Conservation (phyloP, 2,329 filamentous ascomycete genomes). For the Pseudogymnoascus sp. region DNA sequence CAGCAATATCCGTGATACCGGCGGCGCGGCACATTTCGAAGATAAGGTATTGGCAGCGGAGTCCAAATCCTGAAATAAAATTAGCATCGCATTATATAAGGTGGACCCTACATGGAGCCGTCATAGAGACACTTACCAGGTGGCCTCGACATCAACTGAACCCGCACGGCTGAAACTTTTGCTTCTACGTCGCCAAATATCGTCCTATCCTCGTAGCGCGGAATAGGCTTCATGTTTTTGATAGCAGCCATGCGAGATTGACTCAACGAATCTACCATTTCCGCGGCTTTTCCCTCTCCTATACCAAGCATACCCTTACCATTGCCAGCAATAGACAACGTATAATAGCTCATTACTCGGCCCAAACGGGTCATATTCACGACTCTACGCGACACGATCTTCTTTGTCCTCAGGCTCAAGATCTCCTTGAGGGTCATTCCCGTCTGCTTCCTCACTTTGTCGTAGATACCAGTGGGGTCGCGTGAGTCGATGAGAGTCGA, state of each 20-base stretch:
- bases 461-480: constrained; percentile 29
- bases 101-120: background rate
- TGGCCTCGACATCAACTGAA: constrained; percentile 73
- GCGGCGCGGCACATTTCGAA: constrained; percentile 88
- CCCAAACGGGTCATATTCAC: constrained; percentile 93
- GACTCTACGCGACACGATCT: constrained; percentile 66
- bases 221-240: constrained; percentile 86
- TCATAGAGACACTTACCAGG: constrained; percentile 59
- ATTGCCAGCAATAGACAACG: constrained; percentile 79
- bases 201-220: constrained; percentile 83
- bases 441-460: constrained; percentile 39
- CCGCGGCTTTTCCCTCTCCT: constrained; percentile 81
- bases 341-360: constrained; percentile 73
- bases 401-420: constrained; percentile 56
- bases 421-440: constrained; percentile 48
- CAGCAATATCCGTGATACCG: constrained; percentile 81
- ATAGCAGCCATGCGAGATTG: constrained; percentile 79
- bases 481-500: constrained; percentile 22
- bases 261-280: constrained; percentile 56
- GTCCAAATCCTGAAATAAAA: constrained; percentile 69
- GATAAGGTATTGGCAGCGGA: constrained; percentile 83
- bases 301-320: constrained; percentile 77
- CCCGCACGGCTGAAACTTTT: constrained; percentile 82
- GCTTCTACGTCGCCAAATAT: constrained; percentile 77
- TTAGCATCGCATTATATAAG: background rate